A percentile compares a stretch with the other conserved stretches of the same genome.
Evolutionary conservation across 768 basidiomycete species (phyloP).

Genomic region (Tricholoma saponaceum): DNA sequence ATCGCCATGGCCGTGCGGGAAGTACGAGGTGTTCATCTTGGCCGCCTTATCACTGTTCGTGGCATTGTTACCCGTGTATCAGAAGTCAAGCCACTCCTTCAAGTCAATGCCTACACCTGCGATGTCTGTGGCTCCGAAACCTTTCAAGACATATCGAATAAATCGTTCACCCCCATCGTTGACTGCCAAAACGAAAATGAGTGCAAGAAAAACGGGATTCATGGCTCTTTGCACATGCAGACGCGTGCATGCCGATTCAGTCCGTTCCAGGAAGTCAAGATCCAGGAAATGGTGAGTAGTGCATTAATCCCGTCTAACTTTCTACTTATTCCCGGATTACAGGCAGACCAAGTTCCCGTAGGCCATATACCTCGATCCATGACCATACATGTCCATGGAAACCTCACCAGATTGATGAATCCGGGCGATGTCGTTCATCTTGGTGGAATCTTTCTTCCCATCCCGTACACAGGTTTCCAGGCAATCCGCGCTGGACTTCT

Average conservation of each 20-base stretch:
- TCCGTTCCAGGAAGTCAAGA: conserved; percentile 98
- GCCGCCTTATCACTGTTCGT: conserved; percentile 90
- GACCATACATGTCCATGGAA: conserved; percentile 93
- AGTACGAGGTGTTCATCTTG: conserved; percentile 83
- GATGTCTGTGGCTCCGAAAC: conserved; percentile 98
- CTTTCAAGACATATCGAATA: conserved; percentile 94
- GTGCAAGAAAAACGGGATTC: conserved; percentile 82
- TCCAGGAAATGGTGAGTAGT: conserved; percentile 88
- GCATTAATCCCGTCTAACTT: background rate
- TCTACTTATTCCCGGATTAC: conserved; percentile 3
- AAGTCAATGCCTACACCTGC: conserved; percentile 97
- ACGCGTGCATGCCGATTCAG: conserved; percentile 95
- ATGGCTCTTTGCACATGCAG: conserved; percentile 96
- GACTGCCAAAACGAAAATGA: conserved; percentile 86
- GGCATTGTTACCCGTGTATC: conserved; percentile 98
- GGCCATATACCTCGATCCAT: conserved; percentile 98
- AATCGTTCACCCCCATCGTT: conserved; percentile 83
- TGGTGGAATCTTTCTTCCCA: conserved; percentile 95
- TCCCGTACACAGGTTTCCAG: conserved; percentile 96
- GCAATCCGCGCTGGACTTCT: conserved; percentile 94
- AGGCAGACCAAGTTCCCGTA: conserved; percentile 99
- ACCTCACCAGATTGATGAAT: conserved; percentile 84
- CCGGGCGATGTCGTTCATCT: conserved; percentile 96
- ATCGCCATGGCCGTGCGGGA: conserved; percentile 86
- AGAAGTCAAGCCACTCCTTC: conserved; percentile 95